Evolutionary conservation across 306 rosid species (phyloP), one percentile per base, ranked within the genome.

Genomic region (Prunus fruticosa): DNA sequence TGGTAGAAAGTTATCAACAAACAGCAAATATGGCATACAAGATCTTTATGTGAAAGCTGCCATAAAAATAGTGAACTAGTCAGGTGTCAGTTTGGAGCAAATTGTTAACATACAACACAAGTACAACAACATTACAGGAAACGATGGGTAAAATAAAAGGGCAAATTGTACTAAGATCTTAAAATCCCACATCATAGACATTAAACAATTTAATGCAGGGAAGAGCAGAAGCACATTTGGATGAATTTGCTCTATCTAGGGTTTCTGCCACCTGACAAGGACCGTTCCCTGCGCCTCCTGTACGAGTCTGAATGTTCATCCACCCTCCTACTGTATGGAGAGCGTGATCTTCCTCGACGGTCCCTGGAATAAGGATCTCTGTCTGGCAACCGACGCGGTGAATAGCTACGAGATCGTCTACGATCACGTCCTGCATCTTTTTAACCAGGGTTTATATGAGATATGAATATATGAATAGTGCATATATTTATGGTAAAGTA

Each of bases 301-400:
- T 74, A 20, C 2, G 78, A 79, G 71, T 73, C 79, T 27, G 77
- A 77, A 52, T 80, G 73, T 66, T 69, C 82, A 76, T 82, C 79
- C 41, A 18, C 25, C 73, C 80, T 79, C 74, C 82, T 75, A 51
- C 41, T 43, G 28, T 73, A 66, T 22, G 87, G 87, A 49, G 86
- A 86, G 66, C 78, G 85, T 38, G 86, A 86, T 72, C 86, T 77
- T 69, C 85, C 80, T 50, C 79, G 82, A 60, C 56, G 79, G 54
- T 84, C 81, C 82, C 81, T 78, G n/a, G 87, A 75, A 38, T 69
- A 34, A 34, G 78, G 27, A 72, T 80, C 85, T 76, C 75, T 79
- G 75, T 79, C 90, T 61, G 22, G 82, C 81, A 75, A 47, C 23
- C 78, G 74, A 27, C 38, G 80, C 8, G 85, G 88, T 4, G 87